These are phyloP conservation scores for Suhomyces panamericanus DNA, from an alignment of 1,139 yeast genomes.

Conservation along the genomic window DNA sequence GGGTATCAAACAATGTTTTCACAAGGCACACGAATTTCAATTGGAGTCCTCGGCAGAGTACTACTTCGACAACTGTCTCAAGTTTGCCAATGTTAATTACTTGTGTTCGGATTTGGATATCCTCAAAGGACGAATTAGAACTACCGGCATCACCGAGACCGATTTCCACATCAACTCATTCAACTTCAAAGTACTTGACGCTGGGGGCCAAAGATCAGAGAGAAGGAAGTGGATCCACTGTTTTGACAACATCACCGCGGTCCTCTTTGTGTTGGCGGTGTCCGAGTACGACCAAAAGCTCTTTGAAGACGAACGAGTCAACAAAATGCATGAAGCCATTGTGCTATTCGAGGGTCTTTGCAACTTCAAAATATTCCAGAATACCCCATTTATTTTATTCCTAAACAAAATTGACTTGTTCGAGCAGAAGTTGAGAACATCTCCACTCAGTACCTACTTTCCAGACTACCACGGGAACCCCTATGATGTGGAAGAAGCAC, in stretches of 20 bases:
- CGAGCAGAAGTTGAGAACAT: constrained; percentile 61
- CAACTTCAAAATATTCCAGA: constrained; percentile 80
- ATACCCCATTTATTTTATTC: constrained; percentile 87
- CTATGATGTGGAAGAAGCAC: constrained; percentile 63
- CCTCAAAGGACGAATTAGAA: constrained; percentile 85
- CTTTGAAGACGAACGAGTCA: constrained; percentile 86
- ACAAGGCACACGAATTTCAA: constrained; percentile 74
- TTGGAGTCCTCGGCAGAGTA: constrained; percentile 78
- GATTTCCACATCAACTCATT: constrained; percentile 67
- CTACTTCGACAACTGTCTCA: constrained; percentile 67
- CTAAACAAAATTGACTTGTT: constrained; percentile 86
- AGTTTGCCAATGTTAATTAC: constrained; percentile 65
- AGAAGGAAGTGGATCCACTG: constrained; percentile 96
- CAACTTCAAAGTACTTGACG: constrained; percentile 80
- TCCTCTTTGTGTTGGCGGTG: constrained; percentile 87
- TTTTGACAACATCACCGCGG: constrained; percentile 88
- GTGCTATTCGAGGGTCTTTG: constrained; percentile 81
- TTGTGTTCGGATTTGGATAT: constrained; percentile 80
- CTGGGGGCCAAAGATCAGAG: constrained; percentile 96
- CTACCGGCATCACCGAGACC: constrained; percentile 94
- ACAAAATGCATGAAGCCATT: constrained; percentile 89
- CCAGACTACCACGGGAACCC: constrained; percentile 70
- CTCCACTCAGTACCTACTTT: constrained; percentile 67
- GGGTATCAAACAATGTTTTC: constrained; percentile 64
- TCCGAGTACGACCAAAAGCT: constrained; percentile 91